Base-by-base conservation (phyloP, 2,329 filamentous ascomycete genomes). In the Ascochyta fabae region DNA sequence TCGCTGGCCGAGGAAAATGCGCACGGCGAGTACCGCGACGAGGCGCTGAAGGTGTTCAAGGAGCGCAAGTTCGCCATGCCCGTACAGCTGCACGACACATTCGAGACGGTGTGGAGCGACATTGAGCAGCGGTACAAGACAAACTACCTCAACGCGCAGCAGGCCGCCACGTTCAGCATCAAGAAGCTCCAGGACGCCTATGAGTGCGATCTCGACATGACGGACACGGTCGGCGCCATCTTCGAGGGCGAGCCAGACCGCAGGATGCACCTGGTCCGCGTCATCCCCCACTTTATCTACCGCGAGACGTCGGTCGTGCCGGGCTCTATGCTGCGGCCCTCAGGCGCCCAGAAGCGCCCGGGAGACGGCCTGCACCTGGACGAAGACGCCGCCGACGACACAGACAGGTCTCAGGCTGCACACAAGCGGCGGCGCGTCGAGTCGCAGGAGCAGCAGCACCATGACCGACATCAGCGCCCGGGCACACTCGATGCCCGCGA, bases 181-280 rank as follows among this genome's bases (percentile, higher is more conserved):
- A 72, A 72, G 54, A 74, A 73, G 53, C 61, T 77, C 8, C 72
- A 74, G 48, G 72, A 74, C 53, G 67, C 59, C 31, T 69, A 69
- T 56, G 71, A 70, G 45, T 74, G 69, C 62, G 74, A 76, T 48
- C 66, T 77, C 19, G 72, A 73, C 58, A 40, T 75, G 27, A 55
- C 64, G 43, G 73, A 77, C 57, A 73, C 70, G 5, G 72, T 77
- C 35, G 57, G 61, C 36, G 62, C 67, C 47, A 72, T 75, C 34
- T 76, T 73, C 48, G 72, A 67, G 36, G 65, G 60, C 46, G 69
- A 72, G 42, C 54, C 55, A 1, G 65, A 73, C 41, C 62, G 53
- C 8, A 42, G 56, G 15, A 68, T 64, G 63, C 65, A 65, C 38
- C 53, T 68, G 24, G 67, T 77, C 59, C 68, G 71, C 29, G 67